These are phyloP conservation scores for Primulina huaijiensis DNA, from an alignment of 257 asterid species.

Conservation along the genomic window DNA sequence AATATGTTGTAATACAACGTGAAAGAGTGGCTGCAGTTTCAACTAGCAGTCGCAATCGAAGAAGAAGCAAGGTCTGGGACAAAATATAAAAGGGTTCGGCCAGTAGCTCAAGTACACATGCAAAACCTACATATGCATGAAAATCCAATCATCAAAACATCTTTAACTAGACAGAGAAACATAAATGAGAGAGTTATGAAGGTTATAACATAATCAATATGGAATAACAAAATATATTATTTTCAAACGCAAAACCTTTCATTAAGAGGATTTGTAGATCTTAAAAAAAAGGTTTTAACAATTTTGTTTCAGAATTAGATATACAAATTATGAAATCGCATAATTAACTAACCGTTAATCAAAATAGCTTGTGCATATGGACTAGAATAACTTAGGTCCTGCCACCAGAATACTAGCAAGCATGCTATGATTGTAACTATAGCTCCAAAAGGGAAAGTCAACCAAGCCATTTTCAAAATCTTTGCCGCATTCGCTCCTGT, in stretches of 20 bases:
- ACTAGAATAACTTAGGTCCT: conserved; percentile 59
- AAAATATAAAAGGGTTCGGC: conserved; percentile 93
- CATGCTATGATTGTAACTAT: conserved; percentile 58
- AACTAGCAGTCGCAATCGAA: conserved; percentile 74
- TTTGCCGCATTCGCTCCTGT: conserved; percentile 53
- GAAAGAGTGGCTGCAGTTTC: conserved; percentile 78
- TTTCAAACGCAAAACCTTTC: conserved; percentile 2
- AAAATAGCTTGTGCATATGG: conserved; percentile 83
- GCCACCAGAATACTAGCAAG: conserved; percentile 82
- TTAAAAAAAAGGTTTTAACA: no score
- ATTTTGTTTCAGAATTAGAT: neutral
- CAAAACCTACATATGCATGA: conserved; percentile 58
- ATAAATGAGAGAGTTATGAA: neutral
- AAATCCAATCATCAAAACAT: conserved; percentile 16
- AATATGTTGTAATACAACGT: conserved; percentile 71
- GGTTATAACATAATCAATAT: conserved; percentile 3
- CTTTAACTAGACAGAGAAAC: neutral
- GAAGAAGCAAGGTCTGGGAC: conserved; percentile 82
- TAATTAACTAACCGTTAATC: conserved; percentile 59
- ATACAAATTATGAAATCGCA: neutral
- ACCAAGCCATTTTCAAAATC: conserved; percentile 88
- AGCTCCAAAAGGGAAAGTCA: conserved; percentile 74
- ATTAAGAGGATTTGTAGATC: neutral
- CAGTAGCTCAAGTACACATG: conserved; percentile 85
- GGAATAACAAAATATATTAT: neutral